phyloP scores from a whole-genome alignment of 1,284 basidiomycete genomes.

The Fomes fomentarius region DNA sequence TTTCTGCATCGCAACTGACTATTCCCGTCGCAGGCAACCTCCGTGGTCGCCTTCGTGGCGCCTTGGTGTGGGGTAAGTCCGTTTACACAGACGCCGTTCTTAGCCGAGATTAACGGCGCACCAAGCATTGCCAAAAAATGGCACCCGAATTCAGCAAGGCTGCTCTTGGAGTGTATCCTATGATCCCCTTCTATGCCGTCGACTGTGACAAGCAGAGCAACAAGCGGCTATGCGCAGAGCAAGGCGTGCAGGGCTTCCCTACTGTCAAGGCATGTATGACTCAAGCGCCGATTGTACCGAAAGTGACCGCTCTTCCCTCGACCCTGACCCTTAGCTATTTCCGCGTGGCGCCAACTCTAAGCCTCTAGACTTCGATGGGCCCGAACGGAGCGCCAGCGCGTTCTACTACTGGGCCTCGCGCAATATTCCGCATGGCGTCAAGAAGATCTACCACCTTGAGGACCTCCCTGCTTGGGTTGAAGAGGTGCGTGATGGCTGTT shows the following conservation, averaged over 20 bases:
- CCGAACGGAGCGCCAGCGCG: conserved; percentile 72
- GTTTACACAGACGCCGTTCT: background rate
- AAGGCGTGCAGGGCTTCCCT: conserved; percentile 92
- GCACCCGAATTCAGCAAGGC: conserved; percentile 87
- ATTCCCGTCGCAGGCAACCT: conserved; percentile 56
- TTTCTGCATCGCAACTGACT: conserved; percentile 2
- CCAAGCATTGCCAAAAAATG: conserved; percentile 86
- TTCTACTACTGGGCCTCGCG: conserved; percentile 80
- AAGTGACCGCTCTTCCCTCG: background rate
- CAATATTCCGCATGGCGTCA: conserved; percentile 70
- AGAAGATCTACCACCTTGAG: conserved; percentile 63
- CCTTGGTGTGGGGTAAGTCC: conserved; percentile 84
- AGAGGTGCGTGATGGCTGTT: conserved; percentile 50
- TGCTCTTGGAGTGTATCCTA: conserved; percentile 76
- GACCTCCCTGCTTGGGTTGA: conserved; percentile 66
- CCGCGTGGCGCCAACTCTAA: conserved; percentile 70
- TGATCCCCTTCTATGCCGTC: conserved; percentile 88
- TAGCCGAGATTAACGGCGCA: background rate
- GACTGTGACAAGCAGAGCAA: conserved; percentile 90
- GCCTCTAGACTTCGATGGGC: conserved; percentile 71
- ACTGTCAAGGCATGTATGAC: conserved; percentile 71
- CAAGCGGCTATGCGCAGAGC: conserved; percentile 80
- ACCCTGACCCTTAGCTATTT: conserved; percentile 55
- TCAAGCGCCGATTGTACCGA: background rate
- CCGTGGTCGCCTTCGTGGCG: conserved; percentile 86